Base-by-base conservation (phyloP, 1,139 yeast genomes). In the Hyphopichia buzzinii region DNA sequence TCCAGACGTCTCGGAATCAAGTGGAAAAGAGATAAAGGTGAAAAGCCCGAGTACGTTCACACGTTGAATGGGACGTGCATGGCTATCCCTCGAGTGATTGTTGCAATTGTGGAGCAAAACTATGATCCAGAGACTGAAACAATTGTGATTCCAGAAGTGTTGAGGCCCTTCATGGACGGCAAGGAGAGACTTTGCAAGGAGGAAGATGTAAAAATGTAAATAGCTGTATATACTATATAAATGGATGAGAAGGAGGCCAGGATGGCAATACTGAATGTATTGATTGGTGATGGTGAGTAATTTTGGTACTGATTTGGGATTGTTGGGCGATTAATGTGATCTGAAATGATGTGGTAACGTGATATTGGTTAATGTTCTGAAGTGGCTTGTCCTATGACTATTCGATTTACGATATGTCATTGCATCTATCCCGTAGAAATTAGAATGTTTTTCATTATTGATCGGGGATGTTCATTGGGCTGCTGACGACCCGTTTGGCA, bases 51-150 rank as follows among this genome's bases (percentile, higher is more conserved):
- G 31, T 86, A 74, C 51, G 88, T 79, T 0, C 89, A 87, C 47
- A 94, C 98, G 0, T 67, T 94, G 34, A 94, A 94, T 47, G 99
- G 97, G 17, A 94, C 99, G 0, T 96, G 96, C 3, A 75, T 89
- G 76, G 98, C 98, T 1, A 84, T 92, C 10, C 99, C 99, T 1
- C 68, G 99, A 41, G 83, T 90, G 1, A 81, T 92, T 17, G 75
- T 90, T 17, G 97, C 98, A 3, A 72, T 94, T 14, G 64, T 92
- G 4, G 99, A 94, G 59, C 94, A 85, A 53, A 74, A 74, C 49
- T 92, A 85, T 54, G 85, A 90, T 43, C 75, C 80, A 0, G 57
- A 49, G 6, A 69, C 75, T 0, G 63, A 77, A 16, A 57, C 70
- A n/a, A 73, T 92, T 4, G 47, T 54, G 7, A 74, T 92, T 34